A percentile compares a stretch with the other conserved stretches of the same genome.
Evolutionary conservation across 108 stramenopile genomes (phyloP).

Genomic region (Discostella stelligeroides): DNA sequence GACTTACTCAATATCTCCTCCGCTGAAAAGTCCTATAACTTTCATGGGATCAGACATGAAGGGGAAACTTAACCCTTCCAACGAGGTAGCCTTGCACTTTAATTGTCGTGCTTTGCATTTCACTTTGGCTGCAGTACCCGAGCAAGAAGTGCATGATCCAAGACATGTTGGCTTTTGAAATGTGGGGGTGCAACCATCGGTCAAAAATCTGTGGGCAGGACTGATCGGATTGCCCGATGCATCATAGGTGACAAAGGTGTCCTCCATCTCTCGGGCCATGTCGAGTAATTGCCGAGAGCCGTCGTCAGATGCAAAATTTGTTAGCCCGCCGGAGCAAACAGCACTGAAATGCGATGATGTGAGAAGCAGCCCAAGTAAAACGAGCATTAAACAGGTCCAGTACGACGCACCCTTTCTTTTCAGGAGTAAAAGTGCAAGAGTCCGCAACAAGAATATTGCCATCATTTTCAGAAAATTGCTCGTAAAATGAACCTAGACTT

Average conservation of each 20-base stretch:
- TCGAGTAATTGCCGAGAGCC: background rate
- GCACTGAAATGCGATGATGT: background rate
- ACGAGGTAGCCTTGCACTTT: slow-evolving; percentile 12
- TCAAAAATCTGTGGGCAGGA: slow-evolving; percentile 3
- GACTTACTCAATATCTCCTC: slow-evolving; percentile 24
- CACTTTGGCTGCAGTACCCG: background rate
- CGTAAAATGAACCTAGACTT: slow-evolving; percentile 5
- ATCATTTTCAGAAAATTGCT: slow-evolving; percentile 9
- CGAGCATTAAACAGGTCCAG: background rate
- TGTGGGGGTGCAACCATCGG: background rate
- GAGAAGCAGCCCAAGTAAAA: slow-evolving; percentile 1
- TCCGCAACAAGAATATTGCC: slow-evolving; percentile 34
- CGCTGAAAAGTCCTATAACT: slow-evolving; percentile 19
- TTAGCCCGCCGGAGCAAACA: background rate
- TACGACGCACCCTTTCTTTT: background rate
- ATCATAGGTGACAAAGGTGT: slow-evolving; percentile 29
- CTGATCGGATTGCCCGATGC: slow-evolving; percentile 11
- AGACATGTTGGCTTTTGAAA: too few species aligned
- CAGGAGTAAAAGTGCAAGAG: slow-evolving; percentile 17
- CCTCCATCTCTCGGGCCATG: slow-evolving; percentile 23
- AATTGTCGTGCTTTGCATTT: slow-evolving; percentile 26
- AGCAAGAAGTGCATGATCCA: slow-evolving; percentile 12
- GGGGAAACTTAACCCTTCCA: slow-evolving; percentile 29
- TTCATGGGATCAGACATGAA: slow-evolving; percentile 27
- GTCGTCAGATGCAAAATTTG: slow-evolving; percentile 15